These are phyloP conservation scores for Sporothrix pallida DNA, from an alignment of 2,329 filamentous ascomycete species.

Conservation along the genomic window DNA sequence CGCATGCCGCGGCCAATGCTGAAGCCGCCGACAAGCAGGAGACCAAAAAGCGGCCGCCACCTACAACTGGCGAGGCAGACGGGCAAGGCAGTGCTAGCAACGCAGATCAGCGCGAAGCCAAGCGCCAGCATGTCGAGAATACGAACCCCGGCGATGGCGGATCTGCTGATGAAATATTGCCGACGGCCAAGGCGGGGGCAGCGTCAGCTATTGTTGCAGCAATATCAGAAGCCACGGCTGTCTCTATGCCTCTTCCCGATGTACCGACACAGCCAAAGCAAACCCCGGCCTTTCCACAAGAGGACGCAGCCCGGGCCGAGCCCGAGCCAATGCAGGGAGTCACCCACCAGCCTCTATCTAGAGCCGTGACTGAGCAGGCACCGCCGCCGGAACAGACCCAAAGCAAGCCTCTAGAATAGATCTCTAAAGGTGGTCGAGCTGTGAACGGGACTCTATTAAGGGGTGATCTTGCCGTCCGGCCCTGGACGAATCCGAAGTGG, in stretches of 20 bases:
- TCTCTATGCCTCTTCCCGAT: conserved; percentile 1
- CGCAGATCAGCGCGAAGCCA: conserved; percentile 34
- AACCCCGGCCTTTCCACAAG: neutral
- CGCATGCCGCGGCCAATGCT: neutral
- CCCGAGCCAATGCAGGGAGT: neutral
- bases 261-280: conserved; percentile 22
- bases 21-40: conserved; percentile 20
- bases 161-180: neutral
- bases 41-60: conserved; percentile 39
- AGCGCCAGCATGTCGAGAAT: conserved; percentile 41
- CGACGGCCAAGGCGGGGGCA: neutral
- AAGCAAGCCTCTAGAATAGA: neutral
- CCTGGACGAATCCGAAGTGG: no score
- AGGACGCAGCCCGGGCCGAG: neutral
- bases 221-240: neutral
- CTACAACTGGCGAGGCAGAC: conserved; percentile 32
- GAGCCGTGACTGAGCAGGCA: no score
- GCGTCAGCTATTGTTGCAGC: conserved; percentile 18
- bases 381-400: no score
- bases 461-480: no score
- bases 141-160: neutral
- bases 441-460: no score
- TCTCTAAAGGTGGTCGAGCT: no score
- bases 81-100: neutral
- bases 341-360: neutral